Conservation (phyloP, 441 rosid genomes). For the Eruca vesicaria region DNA sequence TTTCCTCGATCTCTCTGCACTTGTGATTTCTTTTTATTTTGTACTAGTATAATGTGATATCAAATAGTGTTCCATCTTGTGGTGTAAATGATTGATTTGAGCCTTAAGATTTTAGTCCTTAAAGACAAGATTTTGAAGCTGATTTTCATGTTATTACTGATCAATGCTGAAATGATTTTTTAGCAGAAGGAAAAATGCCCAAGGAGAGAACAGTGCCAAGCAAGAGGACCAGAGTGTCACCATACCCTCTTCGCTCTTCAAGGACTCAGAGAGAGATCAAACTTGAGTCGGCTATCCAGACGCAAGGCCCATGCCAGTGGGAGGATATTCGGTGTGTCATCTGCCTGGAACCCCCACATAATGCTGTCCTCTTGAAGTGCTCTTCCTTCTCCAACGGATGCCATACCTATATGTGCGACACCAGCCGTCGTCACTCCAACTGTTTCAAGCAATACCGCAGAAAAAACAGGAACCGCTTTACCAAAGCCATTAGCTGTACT, state of each 20-base stretch:
- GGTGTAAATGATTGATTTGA: too few species aligned
- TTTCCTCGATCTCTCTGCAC: not conserved
- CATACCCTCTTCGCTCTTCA: conserved; percentile 40
- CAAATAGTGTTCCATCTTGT: not conserved
- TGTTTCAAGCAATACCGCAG: conserved; percentile 39
- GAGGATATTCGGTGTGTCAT: conserved; percentile 27
- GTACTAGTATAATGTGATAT: too few species aligned
- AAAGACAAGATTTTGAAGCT: not conserved
- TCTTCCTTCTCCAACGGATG: conserved; percentile 18
- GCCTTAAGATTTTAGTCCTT: too few species aligned
- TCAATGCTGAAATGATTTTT: not conserved
- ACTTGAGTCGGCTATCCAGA: not conserved
- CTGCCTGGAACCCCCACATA: conserved; percentile 25
- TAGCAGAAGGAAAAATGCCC: conserved; percentile 5
- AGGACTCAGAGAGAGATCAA: conserved; percentile 21
- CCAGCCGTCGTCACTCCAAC: conserved; percentile 24
- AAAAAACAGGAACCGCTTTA: not conserved
- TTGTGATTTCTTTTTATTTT: not conserved
- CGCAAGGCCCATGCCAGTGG: conserved; percentile 40
- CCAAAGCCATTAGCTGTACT: conserved; percentile 30
- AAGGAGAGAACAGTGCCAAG: not conserved
- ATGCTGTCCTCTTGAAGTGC: conserved; percentile 25
- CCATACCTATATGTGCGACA: conserved; percentile 32
- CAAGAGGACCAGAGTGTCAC: conserved; percentile 37
- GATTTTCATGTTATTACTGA: not conserved